phyloP scores from a whole-genome alignment of 352 stramenopile genomes.

The Phytopythium delawarense region DNA sequence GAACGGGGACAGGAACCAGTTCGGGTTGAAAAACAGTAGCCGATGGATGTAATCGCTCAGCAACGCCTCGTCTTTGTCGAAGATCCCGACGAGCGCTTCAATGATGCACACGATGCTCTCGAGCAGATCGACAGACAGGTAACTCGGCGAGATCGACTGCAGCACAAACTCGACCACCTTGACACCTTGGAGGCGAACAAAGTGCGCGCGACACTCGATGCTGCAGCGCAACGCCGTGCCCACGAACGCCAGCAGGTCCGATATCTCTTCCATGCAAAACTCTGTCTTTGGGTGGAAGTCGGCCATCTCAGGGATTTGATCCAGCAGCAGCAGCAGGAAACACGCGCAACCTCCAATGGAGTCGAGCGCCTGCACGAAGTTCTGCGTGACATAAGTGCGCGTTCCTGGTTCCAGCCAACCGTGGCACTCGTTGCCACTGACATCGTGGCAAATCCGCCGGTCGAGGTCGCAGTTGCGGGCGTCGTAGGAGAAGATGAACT shows the following conservation, averaged over 20 bases:
- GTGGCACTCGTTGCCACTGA: conserved; percentile 72
- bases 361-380: conserved; percentile 60
- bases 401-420: conserved; percentile 68
- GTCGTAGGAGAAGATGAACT: conserved; percentile 79
- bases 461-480: conserved; percentile 59
- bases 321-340: conserved; percentile 67
- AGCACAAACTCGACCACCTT: conserved; percentile 77
- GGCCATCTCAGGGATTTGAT: conserved; percentile 74
- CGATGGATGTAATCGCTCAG: conserved; percentile 48
- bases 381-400: conserved; percentile 54
- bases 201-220: conserved; percentile 67
- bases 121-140: conserved; percentile 55
- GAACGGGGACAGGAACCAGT: conserved; percentile 75
- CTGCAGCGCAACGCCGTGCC: conserved; percentile 47
- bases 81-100: conserved; percentile 43
- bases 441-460: conserved; percentile 58
- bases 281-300: conserved; percentile 74
- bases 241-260: conserved; percentile 59
- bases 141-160: conserved; percentile 68
- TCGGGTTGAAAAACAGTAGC: conserved; percentile 74
- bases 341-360: conserved; percentile 62
- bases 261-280: conserved; percentile 64
- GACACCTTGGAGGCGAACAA: conserved; percentile 57
- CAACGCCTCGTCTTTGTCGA: conserved; percentile 25
- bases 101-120: conserved; percentile 61